Conservation (phyloP, 306 rosid species). For the Cicer yamashitae region DNA sequence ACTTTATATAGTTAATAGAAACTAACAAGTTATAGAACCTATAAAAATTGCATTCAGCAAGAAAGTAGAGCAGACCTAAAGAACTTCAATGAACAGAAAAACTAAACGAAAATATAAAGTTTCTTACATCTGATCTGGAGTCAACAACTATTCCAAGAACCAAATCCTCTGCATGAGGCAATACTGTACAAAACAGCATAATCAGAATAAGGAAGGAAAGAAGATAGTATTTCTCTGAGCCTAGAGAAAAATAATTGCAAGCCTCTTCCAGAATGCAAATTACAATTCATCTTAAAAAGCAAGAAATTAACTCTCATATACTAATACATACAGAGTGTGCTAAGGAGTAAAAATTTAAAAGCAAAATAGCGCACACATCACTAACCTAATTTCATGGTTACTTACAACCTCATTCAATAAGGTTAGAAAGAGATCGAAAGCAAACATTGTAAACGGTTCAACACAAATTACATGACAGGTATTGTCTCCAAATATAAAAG, state of each 20-base stretch:
- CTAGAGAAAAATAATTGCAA: constrained; percentile 2
- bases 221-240: background rate
- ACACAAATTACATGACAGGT: constrained; percentile 17
- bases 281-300: constrained; percentile 2
- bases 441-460: background rate
- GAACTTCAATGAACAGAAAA: constrained; percentile 15
- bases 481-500: constrained; percentile 7
- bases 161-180: constrained; percentile 85
- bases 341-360: constrained; percentile 1
- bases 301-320: background rate
- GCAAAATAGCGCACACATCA: background rate
- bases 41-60: background rate
- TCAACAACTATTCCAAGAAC: constrained; percentile 90
- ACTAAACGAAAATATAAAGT: constrained; percentile 19
- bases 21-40: too few species aligned
- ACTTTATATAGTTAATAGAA: too few species aligned
- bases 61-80: background rate
- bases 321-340: background rate
- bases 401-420: constrained; percentile 8
- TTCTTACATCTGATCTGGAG: constrained; percentile 85
- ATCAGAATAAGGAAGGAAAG: constrained; percentile 6
- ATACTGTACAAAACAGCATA: constrained; percentile 61
- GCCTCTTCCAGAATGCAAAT: constrained; percentile 34
- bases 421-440: constrained; percentile 9
- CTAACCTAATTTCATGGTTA: constrained; percentile 10